Base-by-base conservation (phyloP, 2,329 filamentous ascomycete genomes). In the Chrysosporium keratinophilum region DNA sequence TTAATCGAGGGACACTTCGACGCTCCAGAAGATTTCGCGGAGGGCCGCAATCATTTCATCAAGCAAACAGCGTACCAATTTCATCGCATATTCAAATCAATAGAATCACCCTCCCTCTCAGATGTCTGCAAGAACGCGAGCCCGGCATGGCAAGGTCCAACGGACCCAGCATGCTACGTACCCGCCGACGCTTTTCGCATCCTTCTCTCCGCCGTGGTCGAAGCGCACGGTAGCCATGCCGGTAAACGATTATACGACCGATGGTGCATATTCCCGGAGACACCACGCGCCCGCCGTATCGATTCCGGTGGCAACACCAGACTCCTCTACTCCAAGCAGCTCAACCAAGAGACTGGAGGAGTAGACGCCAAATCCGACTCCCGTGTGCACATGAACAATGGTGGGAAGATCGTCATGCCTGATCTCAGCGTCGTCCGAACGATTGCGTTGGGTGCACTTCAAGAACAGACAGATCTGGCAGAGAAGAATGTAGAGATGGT, bases 191-290 rank as follows among this genome's bases (percentile, higher is more conserved):
- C 74, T 5, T 81, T 82, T 69, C 76, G 80, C 56, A 60, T 63
- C 15, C 57, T 81, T 5, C 74, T 85, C 5, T 69, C 74, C 42
- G 78, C 76, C n/a, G 69, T 82, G 7, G 74, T 78, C 2, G 71
- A 75, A 28, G 68, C 68, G 0, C 71, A 75, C 45, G 77, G 76
- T 52, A 76, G 72, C 54, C 53, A 58, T 9, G 69, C 69, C 34
- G 82, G 77, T 55, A 73, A 68, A 54, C 65, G 61, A 3, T 59
- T 81, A 34, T 76, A 78, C 54, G 63, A 74, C 9, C 65, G 64
- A 35, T 81, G 78, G 72, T 76, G 73, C 50, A 58, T 69, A 34
- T 62, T 66, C 41, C 61, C 61, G 17, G 52, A 50, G 4, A 60
- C 62, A 9, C 58, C 62, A 0, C 49, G 57, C 6, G 35, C 56